Base-by-base conservation (phyloP, 2,329 filamentous ascomycete species). In the Fusarium sp. region DNA sequence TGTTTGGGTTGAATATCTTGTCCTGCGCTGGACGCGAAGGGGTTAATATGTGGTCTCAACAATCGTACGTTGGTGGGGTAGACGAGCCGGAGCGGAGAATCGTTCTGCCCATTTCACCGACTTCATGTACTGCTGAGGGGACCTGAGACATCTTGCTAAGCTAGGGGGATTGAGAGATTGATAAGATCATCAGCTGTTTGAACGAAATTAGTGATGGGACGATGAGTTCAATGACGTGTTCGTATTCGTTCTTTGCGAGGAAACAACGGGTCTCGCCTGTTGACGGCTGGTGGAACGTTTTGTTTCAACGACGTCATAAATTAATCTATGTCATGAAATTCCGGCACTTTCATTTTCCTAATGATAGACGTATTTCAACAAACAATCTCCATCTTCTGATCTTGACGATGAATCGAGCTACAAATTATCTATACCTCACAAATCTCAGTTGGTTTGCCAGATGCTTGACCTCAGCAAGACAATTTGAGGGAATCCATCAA, bases 11-110 rank as follows among this genome's bases (percentile, higher is more conserved):
- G 15, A 14, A 3, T 3, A 12, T 34, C 20, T 45, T 54, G 32
- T 48, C 32, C 42, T 32, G 50, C 40, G 23, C 26, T n/a, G 59
- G 9, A 19, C 21, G 34, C 32, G 53, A 62, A 49, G 45, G 49
- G 28, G 52, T 56, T 56, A 49, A 57, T 47, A 51, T 57, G 50
- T 42, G 21, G 24, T 1, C 38, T 45, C 15, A 34, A 21, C 24
- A 28, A 52, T 68, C 65, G 60, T 72, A 68, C 62, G 70, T 71
- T 67, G 44, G 69, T 26, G 59, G 63, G 56, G 61, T 38, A 60
- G 15, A 21, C 30, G 48, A n/a, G 19, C 32, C 66, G 70, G 67
- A 49, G 23, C 68, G 68, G 70, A 73, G 62, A 51, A 71, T 62
- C 24, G 55, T 70, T 65, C 23, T 24, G 44, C 67, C 69, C 21